Evolutionary conservation across 129 eudicot genomes (phyloP).

Genomic region (Chrysanthemum makinoi): DNA sequence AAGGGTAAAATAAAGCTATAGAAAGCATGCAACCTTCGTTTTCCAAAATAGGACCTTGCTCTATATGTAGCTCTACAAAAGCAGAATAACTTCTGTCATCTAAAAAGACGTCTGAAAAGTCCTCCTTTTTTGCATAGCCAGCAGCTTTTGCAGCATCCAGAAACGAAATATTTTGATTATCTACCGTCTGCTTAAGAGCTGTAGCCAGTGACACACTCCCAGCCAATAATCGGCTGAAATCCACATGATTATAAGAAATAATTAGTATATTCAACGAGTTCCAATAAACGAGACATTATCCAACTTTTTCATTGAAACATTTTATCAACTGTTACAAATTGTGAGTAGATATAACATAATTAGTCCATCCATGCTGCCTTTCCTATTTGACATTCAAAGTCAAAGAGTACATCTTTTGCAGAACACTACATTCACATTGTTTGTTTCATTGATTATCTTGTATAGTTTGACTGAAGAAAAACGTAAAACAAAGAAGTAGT

Average conservation of each 20-base stretch:
- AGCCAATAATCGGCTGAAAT: constrained; percentile 89
- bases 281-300: not conserved
- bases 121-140: constrained; percentile 60
- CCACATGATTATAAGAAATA: constrained; percentile 13
- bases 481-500: not conserved
- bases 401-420: not conserved
- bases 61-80: constrained; percentile 93
- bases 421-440: too few species aligned
- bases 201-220: constrained; percentile 72
- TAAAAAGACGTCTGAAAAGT: constrained; percentile 54
- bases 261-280: not conserved
- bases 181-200: constrained; percentile 67
- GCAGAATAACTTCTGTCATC: constrained; percentile 64
- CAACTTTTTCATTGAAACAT: not conserved
- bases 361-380: not conserved
- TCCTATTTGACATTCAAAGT: constrained; percentile 7
- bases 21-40: constrained; percentile 53
- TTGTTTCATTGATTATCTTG: not conserved
- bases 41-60: constrained; percentile 96
- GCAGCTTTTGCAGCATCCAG: constrained; percentile 84
- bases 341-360: not conserved
- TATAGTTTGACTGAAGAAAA: constrained; percentile 1
- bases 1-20: constrained; percentile 6
- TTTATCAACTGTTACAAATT: not conserved
- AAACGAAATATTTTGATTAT: constrained; percentile 72